These are phyloP conservation scores for Carallia pectinifolia DNA, from an alignment of 345 rosid genomes.

Conservation along the genomic window DNA sequence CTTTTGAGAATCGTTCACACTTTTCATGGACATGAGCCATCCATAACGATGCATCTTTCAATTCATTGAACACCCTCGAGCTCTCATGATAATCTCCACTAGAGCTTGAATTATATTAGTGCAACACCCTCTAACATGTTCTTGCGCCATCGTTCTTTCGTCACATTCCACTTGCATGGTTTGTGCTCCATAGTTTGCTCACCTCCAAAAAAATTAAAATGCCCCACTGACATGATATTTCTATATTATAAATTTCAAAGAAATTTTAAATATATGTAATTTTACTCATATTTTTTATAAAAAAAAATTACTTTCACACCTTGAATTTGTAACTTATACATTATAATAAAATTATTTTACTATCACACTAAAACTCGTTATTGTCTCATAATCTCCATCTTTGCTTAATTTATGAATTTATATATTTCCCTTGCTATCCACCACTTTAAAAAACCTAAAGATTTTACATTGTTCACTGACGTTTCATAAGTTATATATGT, in stretches of 20 bases:
- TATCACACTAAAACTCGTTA: no score
- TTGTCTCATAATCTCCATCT: not conserved
- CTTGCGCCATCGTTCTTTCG: constrained; percentile 23
- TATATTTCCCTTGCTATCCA: not conserved
- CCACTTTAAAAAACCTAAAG: not conserved
- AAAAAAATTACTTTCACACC: no score
- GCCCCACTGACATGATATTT: not conserved
- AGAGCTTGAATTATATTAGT: constrained; percentile 20
- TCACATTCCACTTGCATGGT: constrained; percentile 38
- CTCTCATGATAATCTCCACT: constrained; percentile 24
- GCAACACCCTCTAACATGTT: constrained; percentile 4
- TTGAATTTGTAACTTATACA: no score
- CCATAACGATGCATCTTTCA: not conserved
- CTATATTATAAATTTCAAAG: not conserved
- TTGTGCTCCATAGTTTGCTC: constrained; percentile 30
- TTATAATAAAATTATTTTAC: no score
- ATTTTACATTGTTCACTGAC: not conserved
- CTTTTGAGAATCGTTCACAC: not conserved
- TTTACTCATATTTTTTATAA: no score
- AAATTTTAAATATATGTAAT: not conserved
- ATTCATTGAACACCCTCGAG: constrained; percentile 10
- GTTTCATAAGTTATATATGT: not conserved
- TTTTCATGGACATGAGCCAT: constrained; percentile 11
- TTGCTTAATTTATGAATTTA: not conserved
- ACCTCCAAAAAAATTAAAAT: not conserved